These are phyloP conservation scores for Pistacia integerrima DNA, from an alignment of 345 rosid species.

Conservation along the genomic window DNA sequence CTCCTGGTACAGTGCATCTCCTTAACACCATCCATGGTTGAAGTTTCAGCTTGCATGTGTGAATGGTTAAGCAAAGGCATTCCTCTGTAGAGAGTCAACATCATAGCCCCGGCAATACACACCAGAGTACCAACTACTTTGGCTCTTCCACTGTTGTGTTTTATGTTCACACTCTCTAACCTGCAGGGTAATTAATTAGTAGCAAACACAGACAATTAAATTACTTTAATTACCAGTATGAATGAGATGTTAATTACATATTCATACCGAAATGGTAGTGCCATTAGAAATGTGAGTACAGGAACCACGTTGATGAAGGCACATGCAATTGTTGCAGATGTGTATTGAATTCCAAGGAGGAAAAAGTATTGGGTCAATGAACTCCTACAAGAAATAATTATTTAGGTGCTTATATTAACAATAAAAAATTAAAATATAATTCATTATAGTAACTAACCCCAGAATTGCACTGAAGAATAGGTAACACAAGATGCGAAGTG, in stretches of 20 bases:
- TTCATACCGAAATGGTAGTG: constrained; percentile 59
- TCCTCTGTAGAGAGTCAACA: constrained; percentile 49
- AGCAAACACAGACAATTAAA: constrained; percentile 1
- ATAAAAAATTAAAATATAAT: too few relatives aligned
- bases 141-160: constrained; percentile 42
- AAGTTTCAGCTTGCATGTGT: constrained; percentile 11
- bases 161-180: constrained; percentile 45
- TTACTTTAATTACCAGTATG: not conserved
- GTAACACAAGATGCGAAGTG: constrained; percentile 47
- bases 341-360: constrained; percentile 62
- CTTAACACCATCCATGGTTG: constrained; percentile 2
- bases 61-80: constrained; percentile 38
- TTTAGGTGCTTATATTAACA: too few relatives aligned
- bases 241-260: not conserved
- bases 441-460: constrained; percentile 41
- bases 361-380: constrained; percentile 60
- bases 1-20: constrained; percentile 21
- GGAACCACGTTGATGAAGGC: constrained; percentile 72
- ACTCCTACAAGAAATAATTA: constrained; percentile 36
- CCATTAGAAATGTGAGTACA: constrained; percentile 59
- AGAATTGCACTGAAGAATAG: constrained; percentile 61
- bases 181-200: constrained; percentile 28
- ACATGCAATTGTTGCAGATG: constrained; percentile 68
- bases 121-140: constrained; percentile 44
- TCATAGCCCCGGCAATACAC: constrained; percentile 47